phyloP scores from a whole-genome alignment of 1,284 basidiomycete species.

The Neonothopanus nambi region DNA sequence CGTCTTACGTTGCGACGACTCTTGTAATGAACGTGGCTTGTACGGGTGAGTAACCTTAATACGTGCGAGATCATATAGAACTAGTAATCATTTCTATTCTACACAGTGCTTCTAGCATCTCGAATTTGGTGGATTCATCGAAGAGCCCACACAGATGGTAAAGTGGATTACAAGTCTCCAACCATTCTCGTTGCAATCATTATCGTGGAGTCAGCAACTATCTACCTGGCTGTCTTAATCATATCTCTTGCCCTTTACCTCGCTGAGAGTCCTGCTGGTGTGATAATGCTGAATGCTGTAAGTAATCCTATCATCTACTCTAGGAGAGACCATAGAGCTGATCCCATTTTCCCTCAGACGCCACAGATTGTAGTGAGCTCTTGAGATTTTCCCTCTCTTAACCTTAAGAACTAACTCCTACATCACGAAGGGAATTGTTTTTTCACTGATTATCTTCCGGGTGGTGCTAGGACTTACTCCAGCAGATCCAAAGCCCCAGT shows the following conservation, averaged over 20 bases:
- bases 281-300: constrained; percentile 1
- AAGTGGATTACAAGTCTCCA: background rate
- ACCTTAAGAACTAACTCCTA: no score
- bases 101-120: constrained; percentile 1
- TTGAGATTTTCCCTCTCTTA: background rate
- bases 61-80: background rate
- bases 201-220: constrained; percentile 3
- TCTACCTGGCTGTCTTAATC: background rate
- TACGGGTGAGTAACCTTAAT: background rate
- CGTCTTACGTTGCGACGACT: no score
- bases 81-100: no score
- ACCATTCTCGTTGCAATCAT: background rate
- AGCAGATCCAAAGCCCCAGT: background rate
- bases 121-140: constrained; percentile 1
- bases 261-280: background rate
- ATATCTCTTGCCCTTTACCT: background rate
- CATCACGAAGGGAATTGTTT: constrained; percentile 2
- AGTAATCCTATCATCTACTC: background rate
- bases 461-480: constrained; percentile 3
- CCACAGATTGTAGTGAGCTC: constrained; percentile 3
- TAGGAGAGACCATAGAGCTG: no score
- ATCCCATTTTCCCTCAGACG: background rate
- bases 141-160: background rate
- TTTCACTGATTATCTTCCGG: constrained; percentile 5
- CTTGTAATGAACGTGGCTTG: no score